Evolutionary conservation across 2,329 filamentous ascomycete genomes (phyloP).

Genomic region (Cryphonectria parasitica): DNA sequence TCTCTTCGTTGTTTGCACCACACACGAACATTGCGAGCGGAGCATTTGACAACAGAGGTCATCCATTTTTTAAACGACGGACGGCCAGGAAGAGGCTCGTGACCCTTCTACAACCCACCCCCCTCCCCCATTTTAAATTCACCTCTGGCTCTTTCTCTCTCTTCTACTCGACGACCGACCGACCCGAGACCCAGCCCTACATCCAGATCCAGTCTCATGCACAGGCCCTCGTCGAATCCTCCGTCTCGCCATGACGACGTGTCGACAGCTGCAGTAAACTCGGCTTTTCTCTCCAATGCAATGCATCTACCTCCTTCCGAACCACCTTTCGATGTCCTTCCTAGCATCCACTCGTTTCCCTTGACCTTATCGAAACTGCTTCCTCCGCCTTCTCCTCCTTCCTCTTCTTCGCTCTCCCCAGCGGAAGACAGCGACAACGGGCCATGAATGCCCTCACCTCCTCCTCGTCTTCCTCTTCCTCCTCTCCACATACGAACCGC

Average conservation of each 20-base stretch:
- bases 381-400: not conserved
- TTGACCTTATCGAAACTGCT: not conserved
- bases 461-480: not conserved
- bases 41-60: not conserved
- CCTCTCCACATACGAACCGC: slow-evolving; percentile 6
- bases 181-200: not conserved
- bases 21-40: not conserved
- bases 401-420: not conserved
- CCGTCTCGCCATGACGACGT: slow-evolving; percentile 1
- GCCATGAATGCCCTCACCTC: slow-evolving; percentile 22
- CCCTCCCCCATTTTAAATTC: not conserved
- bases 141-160: not conserved
- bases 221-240: not conserved
- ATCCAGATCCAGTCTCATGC: not conserved
- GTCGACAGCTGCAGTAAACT: not conserved
- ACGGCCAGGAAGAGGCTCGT: not conserved
- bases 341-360: not conserved
- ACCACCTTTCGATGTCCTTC: not conserved
- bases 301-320: not conserved
- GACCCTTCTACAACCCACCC: not conserved
- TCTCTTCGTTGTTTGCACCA: not conserved
- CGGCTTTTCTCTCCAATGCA: not conserved
- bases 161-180: not conserved
- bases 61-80: not conserved
- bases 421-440: not conserved